These are phyloP conservation scores for Epichloe gansuensis DNA, from an alignment of 2,329 filamentous ascomycete species.

Conservation along the genomic window DNA sequence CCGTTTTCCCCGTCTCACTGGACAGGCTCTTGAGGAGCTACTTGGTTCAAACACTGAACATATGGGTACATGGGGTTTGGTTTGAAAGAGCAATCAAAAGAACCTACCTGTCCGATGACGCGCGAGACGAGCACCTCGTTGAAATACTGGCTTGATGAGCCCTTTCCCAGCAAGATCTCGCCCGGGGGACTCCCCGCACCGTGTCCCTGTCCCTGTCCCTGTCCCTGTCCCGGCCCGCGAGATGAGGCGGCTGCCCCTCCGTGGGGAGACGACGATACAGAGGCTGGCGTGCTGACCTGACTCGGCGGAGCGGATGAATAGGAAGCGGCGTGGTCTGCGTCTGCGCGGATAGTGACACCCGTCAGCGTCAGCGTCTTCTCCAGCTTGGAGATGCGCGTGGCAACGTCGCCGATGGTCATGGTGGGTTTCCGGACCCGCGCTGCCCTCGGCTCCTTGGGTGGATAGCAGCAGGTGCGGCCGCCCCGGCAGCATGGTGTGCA, in stretches of 20 bases:
- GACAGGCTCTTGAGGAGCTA: no score
- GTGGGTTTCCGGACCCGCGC: conserved; percentile 16
- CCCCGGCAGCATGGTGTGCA: conserved; percentile 54
- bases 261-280: no score
- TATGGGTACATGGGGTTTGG: no score
- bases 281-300: no score
- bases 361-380: conserved; percentile 14
- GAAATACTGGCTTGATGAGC: conserved; percentile 22
- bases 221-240: background rate
- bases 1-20: no score
- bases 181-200: conserved; percentile 2
- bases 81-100: background rate
- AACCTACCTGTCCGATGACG: conserved; percentile 21
- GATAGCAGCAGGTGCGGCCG: conserved; percentile 18
- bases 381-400: conserved; percentile 21
- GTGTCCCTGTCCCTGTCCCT: background rate
- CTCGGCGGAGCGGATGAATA: background rate
- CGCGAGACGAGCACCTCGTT: conserved; percentile 23
- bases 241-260: background rate
- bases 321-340: background rate
- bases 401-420: conserved; percentile 19
- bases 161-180: conserved; percentile 20
- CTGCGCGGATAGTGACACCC: background rate
- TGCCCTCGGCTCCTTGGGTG: conserved; percentile 12
- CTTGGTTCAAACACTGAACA: no score